phyloP scores from a whole-genome alignment of 2,329 filamentous ascomycete genomes.

The Didymella pinodella region DNA sequence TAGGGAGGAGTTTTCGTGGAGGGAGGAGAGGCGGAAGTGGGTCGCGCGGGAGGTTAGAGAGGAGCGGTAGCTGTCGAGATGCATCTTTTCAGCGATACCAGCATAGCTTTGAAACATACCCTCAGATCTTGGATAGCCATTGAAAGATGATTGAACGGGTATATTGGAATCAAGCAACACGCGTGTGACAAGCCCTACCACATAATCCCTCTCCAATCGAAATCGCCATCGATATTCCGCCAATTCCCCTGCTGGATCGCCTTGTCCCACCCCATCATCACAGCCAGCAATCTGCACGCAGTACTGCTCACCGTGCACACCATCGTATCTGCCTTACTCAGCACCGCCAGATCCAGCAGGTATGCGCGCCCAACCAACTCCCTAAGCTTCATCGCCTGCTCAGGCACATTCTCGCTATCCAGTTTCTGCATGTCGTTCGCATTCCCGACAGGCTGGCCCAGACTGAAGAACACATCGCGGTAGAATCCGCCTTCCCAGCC shows the following conservation, averaged over 20 bases:
- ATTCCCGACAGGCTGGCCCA: constrained; percentile 61
- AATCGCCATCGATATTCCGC: constrained; percentile 69
- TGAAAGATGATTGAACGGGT: neutral
- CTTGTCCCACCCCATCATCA: constrained; percentile 85
- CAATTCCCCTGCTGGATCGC: constrained; percentile 63
- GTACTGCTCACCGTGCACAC: constrained; percentile 77
- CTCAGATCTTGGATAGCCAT: neutral
- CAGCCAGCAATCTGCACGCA: constrained; percentile 74
- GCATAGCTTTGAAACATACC: too few species aligned
- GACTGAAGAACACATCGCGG: constrained; percentile 79
- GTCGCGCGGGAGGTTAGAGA: neutral
- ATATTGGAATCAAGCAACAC: constrained; percentile 3
- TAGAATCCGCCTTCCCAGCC: constrained; percentile 93
- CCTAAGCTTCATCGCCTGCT: constrained; percentile 69
- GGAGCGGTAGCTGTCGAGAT: neutral
- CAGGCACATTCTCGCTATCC: constrained; percentile 39
- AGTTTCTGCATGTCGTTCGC: constrained; percentile 37
- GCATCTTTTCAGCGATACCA: too few species aligned
- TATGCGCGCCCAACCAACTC: constrained; percentile 82
- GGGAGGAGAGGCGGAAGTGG: constrained; percentile 25
- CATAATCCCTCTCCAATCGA: constrained; percentile 50
- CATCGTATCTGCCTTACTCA: constrained; percentile 73
- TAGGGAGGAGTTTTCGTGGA: constrained; percentile 64
- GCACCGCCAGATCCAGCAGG: constrained; percentile 78
- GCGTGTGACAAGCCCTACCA: constrained; percentile 32